Percentiles rank a stretch among this genome's conserved stretches.
These are phyloP conservation scores for Trichosporon sp. DNA, from an alignment of 1,284 basidiomycete species.

Conservation along the genomic window DNA sequence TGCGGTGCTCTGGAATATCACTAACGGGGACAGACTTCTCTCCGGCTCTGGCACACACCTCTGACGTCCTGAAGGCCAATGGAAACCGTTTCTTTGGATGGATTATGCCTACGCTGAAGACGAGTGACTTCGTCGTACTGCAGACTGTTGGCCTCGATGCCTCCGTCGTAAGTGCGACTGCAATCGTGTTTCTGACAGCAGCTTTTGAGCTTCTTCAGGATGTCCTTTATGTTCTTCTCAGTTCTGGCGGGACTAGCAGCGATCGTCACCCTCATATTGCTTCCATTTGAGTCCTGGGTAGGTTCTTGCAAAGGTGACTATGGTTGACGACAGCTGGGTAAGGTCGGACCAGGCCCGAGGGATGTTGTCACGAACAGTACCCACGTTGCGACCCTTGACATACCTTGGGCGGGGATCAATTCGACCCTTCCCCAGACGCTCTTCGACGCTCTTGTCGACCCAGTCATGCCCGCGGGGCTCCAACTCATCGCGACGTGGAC, in stretches of 20 bases:
- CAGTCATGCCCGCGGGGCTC: constrained; percentile 78
- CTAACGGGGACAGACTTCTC: constrained; percentile 44
- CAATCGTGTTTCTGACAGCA: constrained; percentile 47
- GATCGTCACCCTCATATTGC: constrained; percentile 65
- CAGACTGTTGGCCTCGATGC: constrained; percentile 97
- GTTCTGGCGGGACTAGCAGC: constrained; percentile 64
- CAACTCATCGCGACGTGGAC: constrained; percentile 92
- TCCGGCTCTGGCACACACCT: constrained; percentile 44
- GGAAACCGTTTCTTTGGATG: constrained; percentile 75
- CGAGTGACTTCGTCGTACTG: constrained; percentile 89
- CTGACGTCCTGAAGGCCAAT: constrained; percentile 36
- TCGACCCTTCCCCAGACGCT: constrained; percentile 32
- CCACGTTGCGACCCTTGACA: constrained; percentile 13
- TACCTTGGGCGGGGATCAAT: neutral
- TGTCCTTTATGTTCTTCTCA: constrained; percentile 82
- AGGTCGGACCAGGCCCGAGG: constrained; percentile 20
- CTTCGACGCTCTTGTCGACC: constrained; percentile 76
- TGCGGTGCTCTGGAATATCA: constrained; percentile 6
- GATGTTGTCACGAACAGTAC: constrained; percentile 22
- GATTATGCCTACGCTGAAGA: constrained; percentile 87
- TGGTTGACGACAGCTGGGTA: constrained; percentile 46
- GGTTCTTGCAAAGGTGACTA: constrained; percentile 42
- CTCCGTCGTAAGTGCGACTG: constrained; percentile 69
- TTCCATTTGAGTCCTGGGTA: constrained; percentile 73
- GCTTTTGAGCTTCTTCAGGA: constrained; percentile 94